These are phyloP conservation scores for Bryum argenteum DNA, from an alignment of 225 moss, liverwort and hornwort species.

Conservation along the genomic window DNA sequence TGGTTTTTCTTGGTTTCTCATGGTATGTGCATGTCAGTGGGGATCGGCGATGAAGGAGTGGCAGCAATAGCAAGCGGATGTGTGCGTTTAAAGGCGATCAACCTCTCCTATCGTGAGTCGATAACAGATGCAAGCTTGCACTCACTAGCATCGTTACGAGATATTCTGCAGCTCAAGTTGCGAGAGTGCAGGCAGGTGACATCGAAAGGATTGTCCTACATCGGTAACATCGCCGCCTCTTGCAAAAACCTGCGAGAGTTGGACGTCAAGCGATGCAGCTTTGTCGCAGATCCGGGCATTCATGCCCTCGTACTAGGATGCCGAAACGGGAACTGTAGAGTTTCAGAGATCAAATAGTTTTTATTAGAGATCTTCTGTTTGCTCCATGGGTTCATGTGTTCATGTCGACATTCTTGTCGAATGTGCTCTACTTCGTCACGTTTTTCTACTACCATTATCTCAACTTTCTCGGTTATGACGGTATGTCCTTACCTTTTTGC, in stretches of 20 bases:
- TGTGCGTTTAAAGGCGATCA: constrained; percentile 53
- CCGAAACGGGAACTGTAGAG: too few species aligned
- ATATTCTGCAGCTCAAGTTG: constrained; percentile 62
- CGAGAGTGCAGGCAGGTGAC: constrained; percentile 62
- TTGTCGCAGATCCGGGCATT: constrained; percentile 57
- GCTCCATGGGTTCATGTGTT: too few species aligned
- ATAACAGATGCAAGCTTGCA: constrained; percentile 66
- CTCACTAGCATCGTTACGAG: constrained; percentile 49
- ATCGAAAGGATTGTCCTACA: constrained; percentile 53
- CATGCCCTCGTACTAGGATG: constrained; percentile 58
- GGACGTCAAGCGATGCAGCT: constrained; percentile 66
- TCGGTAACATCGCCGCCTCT: constrained; percentile 61
- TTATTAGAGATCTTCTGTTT: too few species aligned
- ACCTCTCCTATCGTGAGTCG: constrained; percentile 66
- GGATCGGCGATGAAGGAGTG: constrained; percentile 60
- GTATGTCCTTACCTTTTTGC: too few species aligned
- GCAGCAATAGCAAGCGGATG: constrained; percentile 77
- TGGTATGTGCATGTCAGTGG: constrained; percentile 55
- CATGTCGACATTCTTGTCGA: too few species aligned
- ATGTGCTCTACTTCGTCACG: too few species aligned
- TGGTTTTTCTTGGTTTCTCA: neutral
- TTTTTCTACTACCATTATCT: too few species aligned
- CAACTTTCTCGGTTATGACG: too few species aligned
- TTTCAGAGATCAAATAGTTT: too few species aligned
- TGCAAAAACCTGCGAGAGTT: constrained; percentile 72